phyloP scores from a whole-genome alignment of 768 basidiomycete genomes.

The Mycena filopes region DNA sequence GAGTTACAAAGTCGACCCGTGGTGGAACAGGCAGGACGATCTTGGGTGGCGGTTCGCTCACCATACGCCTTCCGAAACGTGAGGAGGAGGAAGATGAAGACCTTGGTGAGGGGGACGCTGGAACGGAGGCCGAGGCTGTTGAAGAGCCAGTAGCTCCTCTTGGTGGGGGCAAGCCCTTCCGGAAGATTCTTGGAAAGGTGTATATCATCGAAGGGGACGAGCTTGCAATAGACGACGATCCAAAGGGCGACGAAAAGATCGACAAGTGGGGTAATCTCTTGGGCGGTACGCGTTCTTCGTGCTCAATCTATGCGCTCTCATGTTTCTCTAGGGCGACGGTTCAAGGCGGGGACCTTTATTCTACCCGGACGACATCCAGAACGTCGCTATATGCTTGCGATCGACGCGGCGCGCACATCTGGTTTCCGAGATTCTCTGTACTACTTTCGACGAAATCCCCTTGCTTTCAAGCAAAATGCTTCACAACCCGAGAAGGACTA shows the following conservation, averaged over 20 bases:
- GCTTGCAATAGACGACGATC: slow-evolving; percentile 83
- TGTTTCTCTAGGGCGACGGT: slow-evolving; percentile 73
- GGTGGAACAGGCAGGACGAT: slow-evolving; percentile 19
- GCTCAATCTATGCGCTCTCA: slow-evolving; percentile 12
- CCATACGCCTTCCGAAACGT: slow-evolving; percentile 37
- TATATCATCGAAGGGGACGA: slow-evolving; percentile 92
- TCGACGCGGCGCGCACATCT: slow-evolving; percentile 95
- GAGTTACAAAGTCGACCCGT: slow-evolving; percentile 11
- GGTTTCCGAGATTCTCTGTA: slow-evolving; percentile 98
- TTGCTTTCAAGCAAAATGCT: slow-evolving; percentile 91
- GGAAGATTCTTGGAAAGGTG: slow-evolving; percentile 76
- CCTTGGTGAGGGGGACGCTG: slow-evolving; percentile 47
- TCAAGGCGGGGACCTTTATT: slow-evolving; percentile 91
- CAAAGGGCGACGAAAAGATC: slow-evolving; percentile 92
- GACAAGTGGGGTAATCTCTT: slow-evolving; percentile 85
- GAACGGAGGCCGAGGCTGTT: slow-evolving; percentile 44
- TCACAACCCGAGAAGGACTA: slow-evolving; percentile 92
- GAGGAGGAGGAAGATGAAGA: slow-evolving; percentile 51
- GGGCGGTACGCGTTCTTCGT: slow-evolving; percentile 67
- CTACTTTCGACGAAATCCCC: slow-evolving; percentile 92
- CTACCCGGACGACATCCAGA: slow-evolving; percentile 87
- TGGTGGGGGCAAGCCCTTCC: slow-evolving; percentile 74
- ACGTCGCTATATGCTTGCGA: slow-evolving; percentile 93
- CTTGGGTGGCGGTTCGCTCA: slow-evolving; percentile 33
- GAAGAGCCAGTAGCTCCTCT: slow-evolving; percentile 56